Evolutionary conservation across 768 basidiomycete species (phyloP).

Genomic region (Auricularia sp.): DNA sequence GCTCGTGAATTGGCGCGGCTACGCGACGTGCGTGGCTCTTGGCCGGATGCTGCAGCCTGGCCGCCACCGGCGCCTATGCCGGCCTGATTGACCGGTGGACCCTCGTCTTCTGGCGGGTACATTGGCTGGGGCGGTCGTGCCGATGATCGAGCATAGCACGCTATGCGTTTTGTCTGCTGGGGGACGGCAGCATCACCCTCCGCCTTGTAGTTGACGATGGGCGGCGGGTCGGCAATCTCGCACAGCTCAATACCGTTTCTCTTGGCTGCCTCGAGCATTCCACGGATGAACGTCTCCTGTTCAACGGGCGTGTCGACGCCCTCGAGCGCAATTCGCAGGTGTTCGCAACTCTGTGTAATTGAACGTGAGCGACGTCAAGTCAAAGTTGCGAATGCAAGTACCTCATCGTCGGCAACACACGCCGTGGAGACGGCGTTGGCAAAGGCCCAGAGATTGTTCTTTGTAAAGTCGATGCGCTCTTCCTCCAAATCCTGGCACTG

Average conservation of each 20-base stretch:
- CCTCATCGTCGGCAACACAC: constrained; percentile 93
- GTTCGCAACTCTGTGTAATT: constrained; percentile 69
- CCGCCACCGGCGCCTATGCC: constrained; percentile 64
- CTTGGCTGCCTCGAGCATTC: constrained; percentile 37
- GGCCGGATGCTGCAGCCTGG: neutral
- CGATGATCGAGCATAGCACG: constrained; percentile 41
- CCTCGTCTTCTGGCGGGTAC: constrained; percentile 38
- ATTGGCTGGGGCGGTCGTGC: constrained; percentile 27
- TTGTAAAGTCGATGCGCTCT: constrained; percentile 86
- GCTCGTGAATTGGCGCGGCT: neutral
- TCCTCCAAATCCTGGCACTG: constrained; percentile 93
- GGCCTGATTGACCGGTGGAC: constrained; percentile 42
- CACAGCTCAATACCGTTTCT: too few relatives aligned
- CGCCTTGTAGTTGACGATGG: constrained; percentile 68
- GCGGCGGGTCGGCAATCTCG: constrained; percentile 36
- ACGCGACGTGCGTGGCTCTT: neutral
- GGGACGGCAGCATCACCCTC: constrained; percentile 22
- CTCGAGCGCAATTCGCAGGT: constrained; percentile 72
- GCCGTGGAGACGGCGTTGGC: constrained; percentile 95
- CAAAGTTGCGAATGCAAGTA: constrained; percentile 25
- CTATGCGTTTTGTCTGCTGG: constrained; percentile 45
- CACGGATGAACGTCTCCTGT: constrained; percentile 79
- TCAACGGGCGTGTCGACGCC: constrained; percentile 82
- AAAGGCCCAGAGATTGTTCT: constrained; percentile 92
- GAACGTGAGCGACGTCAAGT: constrained; percentile 1